These are phyloP conservation scores for Rhododendron molle DNA, from an alignment of 148 eudicot species.

Conservation along the genomic window DNA sequence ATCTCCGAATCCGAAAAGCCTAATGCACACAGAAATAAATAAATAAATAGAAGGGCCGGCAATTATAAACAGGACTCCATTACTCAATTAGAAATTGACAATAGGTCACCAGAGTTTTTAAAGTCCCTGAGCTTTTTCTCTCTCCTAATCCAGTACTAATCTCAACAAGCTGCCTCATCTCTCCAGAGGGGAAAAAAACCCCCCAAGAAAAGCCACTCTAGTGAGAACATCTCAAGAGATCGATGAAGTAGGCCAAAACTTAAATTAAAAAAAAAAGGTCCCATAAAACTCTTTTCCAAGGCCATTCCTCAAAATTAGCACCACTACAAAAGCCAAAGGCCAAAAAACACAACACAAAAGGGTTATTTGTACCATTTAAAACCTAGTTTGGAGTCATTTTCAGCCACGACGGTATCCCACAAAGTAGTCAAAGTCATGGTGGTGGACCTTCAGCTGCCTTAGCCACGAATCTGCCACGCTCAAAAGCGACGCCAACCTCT, in stretches of 20 bases:
- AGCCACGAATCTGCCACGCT: conserved; percentile 94
- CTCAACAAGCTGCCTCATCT: conserved; percentile 7
- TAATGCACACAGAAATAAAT: neutral
- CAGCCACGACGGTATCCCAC: conserved; percentile 58
- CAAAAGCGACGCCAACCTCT: conserved; percentile 49
- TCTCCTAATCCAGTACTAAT: neutral
- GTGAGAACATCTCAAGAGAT: neutral
- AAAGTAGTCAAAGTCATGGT: conserved; percentile 89
- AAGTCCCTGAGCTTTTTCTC: neutral
- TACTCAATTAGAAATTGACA: conserved; percentile 7
- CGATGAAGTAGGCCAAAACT: neutral
- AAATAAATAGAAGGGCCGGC: neutral
- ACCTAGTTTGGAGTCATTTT: conserved; percentile 5
- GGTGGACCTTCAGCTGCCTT: conserved; percentile 80
- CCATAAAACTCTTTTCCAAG: neutral
- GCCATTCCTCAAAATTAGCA: neutral
- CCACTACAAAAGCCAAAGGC: conserved; percentile 5
- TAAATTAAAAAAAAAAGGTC: neutral
- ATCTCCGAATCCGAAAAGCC: no score
- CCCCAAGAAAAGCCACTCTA: neutral
- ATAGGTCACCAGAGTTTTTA: neutral
- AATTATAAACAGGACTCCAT: neutral
- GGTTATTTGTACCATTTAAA: neutral
- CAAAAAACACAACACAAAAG: neutral
- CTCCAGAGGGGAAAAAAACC: neutral